Conservation (phyloP, 2,329 filamentous ascomycete species). For the Penicillium sp. region DNA sequence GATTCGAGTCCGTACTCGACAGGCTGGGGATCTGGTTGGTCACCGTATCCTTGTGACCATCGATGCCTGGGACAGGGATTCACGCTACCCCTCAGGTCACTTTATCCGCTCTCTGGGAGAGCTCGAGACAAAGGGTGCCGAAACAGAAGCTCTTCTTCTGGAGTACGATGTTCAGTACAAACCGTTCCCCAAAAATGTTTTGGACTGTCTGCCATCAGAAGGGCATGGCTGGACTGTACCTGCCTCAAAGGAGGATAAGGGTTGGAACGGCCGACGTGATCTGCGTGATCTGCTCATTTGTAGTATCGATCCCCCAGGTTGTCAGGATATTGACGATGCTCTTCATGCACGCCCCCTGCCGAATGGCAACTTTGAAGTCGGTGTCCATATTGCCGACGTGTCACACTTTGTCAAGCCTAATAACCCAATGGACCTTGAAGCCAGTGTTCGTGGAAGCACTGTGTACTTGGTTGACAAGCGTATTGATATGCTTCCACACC, state of each 20-base stretch:
- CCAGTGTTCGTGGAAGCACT: slow-evolving; percentile 89
- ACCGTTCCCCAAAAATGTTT: slow-evolving; percentile 90
- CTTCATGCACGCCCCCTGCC: slow-evolving; percentile 81
- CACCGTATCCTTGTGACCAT: slow-evolving; percentile 92
- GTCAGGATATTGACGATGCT: slow-evolving; percentile 97
- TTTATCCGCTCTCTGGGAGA: slow-evolving; percentile 92
- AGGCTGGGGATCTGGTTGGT: slow-evolving; percentile 83
- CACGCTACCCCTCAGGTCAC: slow-evolving; percentile 87
- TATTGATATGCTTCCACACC: slow-evolving; percentile 97
- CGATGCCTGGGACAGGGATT: slow-evolving; percentile 92
- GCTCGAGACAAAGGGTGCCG: slow-evolving; percentile 93
- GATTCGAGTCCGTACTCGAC: slow-evolving; percentile 87
- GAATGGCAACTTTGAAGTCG: slow-evolving; percentile 94
- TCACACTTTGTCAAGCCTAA: slow-evolving; percentile 97
- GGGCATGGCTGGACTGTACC: slow-evolving; percentile 95
- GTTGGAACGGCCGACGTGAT: slow-evolving; percentile 84
- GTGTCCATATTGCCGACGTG: slow-evolving; percentile 98
- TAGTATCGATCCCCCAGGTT: slow-evolving; percentile 94
- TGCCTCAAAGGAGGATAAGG: slow-evolving; percentile 71
- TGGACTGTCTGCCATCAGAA: slow-evolving; percentile 88
- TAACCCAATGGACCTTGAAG: slow-evolving; percentile 96
- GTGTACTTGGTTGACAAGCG: slow-evolving; percentile 98
- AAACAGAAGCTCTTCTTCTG: slow-evolving; percentile 89
- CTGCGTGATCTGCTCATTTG: slow-evolving; percentile 84
- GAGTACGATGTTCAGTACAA: slow-evolving; percentile 98